phyloP scores from a whole-genome alignment of 2,329 filamentous ascomycete species.

The Pyrenochaeta sp. region DNA sequence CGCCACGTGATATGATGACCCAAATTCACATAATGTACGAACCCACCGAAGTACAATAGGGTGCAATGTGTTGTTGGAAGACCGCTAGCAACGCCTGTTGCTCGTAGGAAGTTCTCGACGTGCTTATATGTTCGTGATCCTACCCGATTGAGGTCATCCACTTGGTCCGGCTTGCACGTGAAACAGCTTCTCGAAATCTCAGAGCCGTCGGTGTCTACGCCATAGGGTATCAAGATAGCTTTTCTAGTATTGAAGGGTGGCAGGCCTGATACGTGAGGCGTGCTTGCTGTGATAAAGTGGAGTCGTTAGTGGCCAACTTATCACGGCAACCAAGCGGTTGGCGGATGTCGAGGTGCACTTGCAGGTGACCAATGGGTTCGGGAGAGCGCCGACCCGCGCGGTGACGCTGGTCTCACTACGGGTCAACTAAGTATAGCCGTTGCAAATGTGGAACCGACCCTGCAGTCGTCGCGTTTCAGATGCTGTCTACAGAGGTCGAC shows the following conservation, averaged over 20 bases:
- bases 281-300: slow-evolving; percentile 6
- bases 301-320: not conserved
- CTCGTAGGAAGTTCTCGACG: no score
- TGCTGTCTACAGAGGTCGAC: slow-evolving; percentile 27
- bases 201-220: not conserved
- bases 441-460: slow-evolving; percentile 46
- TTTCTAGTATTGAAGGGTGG: slow-evolving; percentile 7
- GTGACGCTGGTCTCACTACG: slow-evolving; percentile 25
- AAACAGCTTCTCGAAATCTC: slow-evolving; percentile 38
- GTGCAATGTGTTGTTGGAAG: no score
- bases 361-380: slow-evolving; percentile 37
- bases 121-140: not conserved
- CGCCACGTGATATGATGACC: not conserved
- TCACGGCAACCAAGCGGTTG: slow-evolving; percentile 8
- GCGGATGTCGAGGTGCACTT: slow-evolving; percentile 9
- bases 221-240: no score
- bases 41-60: no score
- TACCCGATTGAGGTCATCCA: no score
- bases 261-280: slow-evolving; percentile 1
- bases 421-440: slow-evolving; percentile 47
- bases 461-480: slow-evolving; percentile 46
- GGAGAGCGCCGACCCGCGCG: slow-evolving; percentile 35
- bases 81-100: no score
- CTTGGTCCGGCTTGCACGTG: slow-evolving; percentile 10
- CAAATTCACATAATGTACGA: not conserved